phyloP scores from a whole-genome alignment of 768 basidiomycete species.

The Chalciporus sphaerocephalus region DNA sequence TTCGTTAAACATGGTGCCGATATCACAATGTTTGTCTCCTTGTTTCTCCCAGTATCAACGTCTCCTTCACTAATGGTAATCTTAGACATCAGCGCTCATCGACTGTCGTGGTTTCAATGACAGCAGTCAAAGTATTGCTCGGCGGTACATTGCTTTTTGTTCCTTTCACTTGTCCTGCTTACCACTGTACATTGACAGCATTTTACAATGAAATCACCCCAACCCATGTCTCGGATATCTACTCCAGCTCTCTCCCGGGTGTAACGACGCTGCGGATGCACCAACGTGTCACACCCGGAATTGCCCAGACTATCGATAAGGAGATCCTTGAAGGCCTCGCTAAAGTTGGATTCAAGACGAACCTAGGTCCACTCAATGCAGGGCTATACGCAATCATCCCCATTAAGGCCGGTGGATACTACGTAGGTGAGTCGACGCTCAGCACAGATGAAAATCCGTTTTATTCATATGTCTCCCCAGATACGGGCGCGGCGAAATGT shows the following conservation, averaged over 20 bases:
- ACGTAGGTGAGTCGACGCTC: slow-evolving; percentile 32
- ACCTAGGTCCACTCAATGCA: slow-evolving; percentile 31
- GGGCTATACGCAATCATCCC: slow-evolving; percentile 32
- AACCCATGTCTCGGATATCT: slow-evolving; percentile 19
- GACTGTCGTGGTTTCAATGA: slow-evolving; percentile 17
- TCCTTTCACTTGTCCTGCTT: background rate
- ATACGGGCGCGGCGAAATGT: slow-evolving; percentile 39
- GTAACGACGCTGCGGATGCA: slow-evolving; percentile 12
- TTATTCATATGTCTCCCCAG: slow-evolving; percentile 7
- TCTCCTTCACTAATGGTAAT: background rate
- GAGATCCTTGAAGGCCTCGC: slow-evolving; percentile 35
- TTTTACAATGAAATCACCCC: slow-evolving; percentile 20
- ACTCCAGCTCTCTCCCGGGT: slow-evolving; percentile 14
- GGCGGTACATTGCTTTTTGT: slow-evolving; percentile 3
- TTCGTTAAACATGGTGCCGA: slow-evolving; percentile 28
- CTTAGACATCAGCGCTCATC: slow-evolving; percentile 24
- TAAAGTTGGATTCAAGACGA: slow-evolving; percentile 37
- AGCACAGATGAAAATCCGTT: too few species aligned
- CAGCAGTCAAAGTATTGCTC: slow-evolving; percentile 6
- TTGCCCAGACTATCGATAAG: slow-evolving; percentile 30
- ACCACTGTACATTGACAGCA: slow-evolving; percentile 1
- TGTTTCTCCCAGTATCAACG: too few species aligned
- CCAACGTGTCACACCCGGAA: slow-evolving; percentile 16
- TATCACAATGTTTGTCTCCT: slow-evolving; percentile 21
- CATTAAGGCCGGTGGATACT: slow-evolving; percentile 36